These are phyloP conservation scores for Mycena floridula DNA, from an alignment of 768 basidiomycete genomes.

Conservation along the genomic window DNA sequence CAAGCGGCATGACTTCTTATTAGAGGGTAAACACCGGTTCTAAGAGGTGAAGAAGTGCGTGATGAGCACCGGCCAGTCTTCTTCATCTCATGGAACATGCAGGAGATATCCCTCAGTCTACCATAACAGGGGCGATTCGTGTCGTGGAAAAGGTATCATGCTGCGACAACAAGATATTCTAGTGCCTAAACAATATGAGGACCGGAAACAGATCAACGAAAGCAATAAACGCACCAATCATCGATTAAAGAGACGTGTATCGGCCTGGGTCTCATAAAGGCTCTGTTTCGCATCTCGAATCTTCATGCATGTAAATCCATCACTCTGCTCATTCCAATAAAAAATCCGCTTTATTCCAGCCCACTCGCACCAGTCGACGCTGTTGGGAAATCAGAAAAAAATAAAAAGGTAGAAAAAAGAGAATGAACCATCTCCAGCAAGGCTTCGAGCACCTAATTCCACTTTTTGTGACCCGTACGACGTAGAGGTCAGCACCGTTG, in stretches of 20 bases:
- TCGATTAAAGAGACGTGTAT: constrained; percentile 32
- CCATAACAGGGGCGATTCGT: no score
- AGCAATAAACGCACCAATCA: no score
- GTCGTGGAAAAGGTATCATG: no score
- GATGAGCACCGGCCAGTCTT: no score
- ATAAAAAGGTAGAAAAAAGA: neutral
- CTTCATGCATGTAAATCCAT: constrained; percentile 31
- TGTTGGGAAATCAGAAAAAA: constrained; percentile 4
- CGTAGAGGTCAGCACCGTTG: constrained; percentile 51
- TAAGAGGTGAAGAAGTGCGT: no score
- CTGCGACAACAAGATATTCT: no score
- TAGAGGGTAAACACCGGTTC: no score
- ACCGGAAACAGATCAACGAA: no score
- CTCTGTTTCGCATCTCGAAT: constrained; percentile 32
- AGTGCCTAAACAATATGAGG: no score
- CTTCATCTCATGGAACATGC: no score
- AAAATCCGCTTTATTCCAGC: constrained; percentile 52
- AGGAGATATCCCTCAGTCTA: no score
- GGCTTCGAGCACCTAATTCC: constrained; percentile 48
- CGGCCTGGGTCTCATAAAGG: constrained; percentile 41
- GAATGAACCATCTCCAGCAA: constrained; percentile 40
- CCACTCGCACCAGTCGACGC: constrained; percentile 52
- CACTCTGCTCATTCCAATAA: constrained; percentile 37
- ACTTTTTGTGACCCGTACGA: constrained; percentile 41
- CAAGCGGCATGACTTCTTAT: no score